Evolutionary conservation across 495 filamentous ascomycete species (phyloP).

Genomic region (Lentithecium fluviatile): DNA sequence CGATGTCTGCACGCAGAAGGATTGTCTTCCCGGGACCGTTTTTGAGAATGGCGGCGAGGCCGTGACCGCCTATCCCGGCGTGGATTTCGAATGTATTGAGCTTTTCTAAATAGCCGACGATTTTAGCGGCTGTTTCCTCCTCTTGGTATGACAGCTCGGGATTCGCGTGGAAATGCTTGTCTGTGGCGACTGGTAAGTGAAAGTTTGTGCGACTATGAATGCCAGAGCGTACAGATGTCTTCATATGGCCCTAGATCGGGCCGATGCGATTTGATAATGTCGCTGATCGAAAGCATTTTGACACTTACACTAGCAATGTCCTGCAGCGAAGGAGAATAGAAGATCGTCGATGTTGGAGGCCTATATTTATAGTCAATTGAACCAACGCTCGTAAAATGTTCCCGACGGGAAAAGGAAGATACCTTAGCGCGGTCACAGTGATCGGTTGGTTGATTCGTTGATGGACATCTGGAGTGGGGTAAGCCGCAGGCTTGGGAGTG

Average conservation of each 20-base stretch:
- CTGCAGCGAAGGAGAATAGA: too few species aligned
- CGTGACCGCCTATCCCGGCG: constrained; percentile 18
- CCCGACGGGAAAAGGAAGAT: constrained; percentile 7
- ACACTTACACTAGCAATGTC: neutral
- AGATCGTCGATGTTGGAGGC: too few species aligned
- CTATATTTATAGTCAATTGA: too few species aligned
- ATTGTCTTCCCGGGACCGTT: constrained; percentile 57
- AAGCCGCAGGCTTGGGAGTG: too few species aligned
- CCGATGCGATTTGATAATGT: constrained; percentile 14
- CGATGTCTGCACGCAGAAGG: constrained; percentile 60
- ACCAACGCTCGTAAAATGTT: neutral
- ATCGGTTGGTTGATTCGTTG: too few species aligned
- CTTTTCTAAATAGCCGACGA: constrained; percentile 4
- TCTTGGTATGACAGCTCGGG: constrained; percentile 30
- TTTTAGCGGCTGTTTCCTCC: constrained; percentile 17
- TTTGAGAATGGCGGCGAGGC: constrained; percentile 52
- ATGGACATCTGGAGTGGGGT: too few species aligned
- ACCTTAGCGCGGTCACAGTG: neutral
- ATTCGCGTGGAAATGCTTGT: constrained; percentile 25
- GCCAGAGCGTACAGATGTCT: constrained; percentile 10
- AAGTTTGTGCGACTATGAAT: neutral
- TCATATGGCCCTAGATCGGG: constrained; percentile 19
- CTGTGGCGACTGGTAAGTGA: constrained; percentile 3
- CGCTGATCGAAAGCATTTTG: constrained; percentile 18
- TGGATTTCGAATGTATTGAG: constrained; percentile 16